Evolutionary conservation across 2,329 filamentous ascomycete genomes (phyloP).

Genomic region (Botrytis porri): DNA sequence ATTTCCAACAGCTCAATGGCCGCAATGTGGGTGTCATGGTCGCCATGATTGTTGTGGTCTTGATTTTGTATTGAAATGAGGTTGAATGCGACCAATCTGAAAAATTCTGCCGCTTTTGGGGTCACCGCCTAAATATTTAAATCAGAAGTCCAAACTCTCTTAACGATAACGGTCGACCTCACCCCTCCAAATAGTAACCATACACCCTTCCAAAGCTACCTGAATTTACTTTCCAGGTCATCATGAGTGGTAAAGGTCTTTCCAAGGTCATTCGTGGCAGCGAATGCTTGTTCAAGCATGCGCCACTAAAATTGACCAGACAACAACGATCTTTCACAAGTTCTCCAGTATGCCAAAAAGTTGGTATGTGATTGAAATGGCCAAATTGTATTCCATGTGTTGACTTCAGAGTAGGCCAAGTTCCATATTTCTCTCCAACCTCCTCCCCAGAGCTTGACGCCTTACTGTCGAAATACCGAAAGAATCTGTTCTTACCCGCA

Average conservation of each 20-base stretch:
- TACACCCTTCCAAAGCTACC: background rate
- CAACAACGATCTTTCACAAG: constrained; percentile 34
- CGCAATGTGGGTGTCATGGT: constrained; percentile 46
- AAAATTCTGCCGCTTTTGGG: constrained; percentile 25
- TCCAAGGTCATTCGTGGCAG: constrained; percentile 24
- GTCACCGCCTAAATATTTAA: constrained; percentile 17
- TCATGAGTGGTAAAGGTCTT: constrained; percentile 27
- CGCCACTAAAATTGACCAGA: constrained; percentile 10
- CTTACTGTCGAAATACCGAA: constrained; percentile 52
- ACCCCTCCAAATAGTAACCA: background rate
- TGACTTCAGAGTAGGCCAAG: constrained; percentile 24
- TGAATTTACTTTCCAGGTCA: background rate
- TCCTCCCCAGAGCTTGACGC: constrained; percentile 53
- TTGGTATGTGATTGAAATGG: constrained; percentile 26
- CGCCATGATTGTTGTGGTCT: constrained; percentile 30
- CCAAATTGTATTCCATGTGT: background rate
- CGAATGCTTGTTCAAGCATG: constrained; percentile 25
- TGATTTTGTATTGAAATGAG: constrained; percentile 17
- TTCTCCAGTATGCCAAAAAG: constrained; percentile 29
- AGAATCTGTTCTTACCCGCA: constrained; percentile 59
- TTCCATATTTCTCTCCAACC: constrained; percentile 46
- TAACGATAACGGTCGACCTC: background rate
- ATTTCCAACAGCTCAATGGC: constrained; percentile 70
- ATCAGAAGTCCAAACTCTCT: background rate
- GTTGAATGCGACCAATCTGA: constrained; percentile 23